Base-by-base conservation (phyloP, 2,329 filamentous ascomycete genomes). In the Malbranchea cinnamomea region DNA sequence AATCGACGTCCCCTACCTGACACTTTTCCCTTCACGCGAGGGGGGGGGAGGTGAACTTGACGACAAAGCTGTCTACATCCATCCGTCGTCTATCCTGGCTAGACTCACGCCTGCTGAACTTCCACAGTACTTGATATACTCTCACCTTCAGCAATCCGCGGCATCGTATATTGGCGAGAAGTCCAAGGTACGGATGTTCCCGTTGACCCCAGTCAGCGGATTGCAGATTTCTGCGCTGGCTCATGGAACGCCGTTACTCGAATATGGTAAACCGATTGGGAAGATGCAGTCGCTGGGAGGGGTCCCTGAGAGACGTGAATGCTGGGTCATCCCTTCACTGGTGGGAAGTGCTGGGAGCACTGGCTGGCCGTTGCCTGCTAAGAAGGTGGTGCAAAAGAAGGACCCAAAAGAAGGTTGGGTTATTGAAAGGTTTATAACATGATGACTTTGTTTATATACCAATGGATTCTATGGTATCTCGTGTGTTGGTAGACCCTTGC, bases 1-100 rank as follows among this genome's bases (percentile, higher is more conserved):
- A 2, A 91, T 89, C 40, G 84, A 95, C 42, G 80, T 95, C 2
- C 80, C 87, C 0, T 98, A 95, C 49, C 54, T 92, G 5, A 84
- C 89, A 0, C 72, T 98, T 4, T 72, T 85, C 41, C 75, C 83
- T 62, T 82, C 37, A 50, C 49, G 71, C 24, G 47, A 62, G 12
- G 49, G 53, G 2, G 46, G 49, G 8, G 45, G 48, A 12, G 53
- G 62, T 10, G 58, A 62, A 10, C 48, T 62, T 8, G 43, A 65
- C 17, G 73, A 80, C 31, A 67, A 68, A 32, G 74, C 76, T 18
- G 83, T 94, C 2, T 95, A 80, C 49, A 71, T 95, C 25, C 89
- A 95, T 50, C 84, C 89, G 0, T 71, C 78, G 0, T 93, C 84
- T 2, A 65, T 83, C 3, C 68, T 98, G 6, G 72, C 87, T 22